Percentiles rank a stretch among this genome's conserved stretches.
These are phyloP conservation scores for Nicotiana paniculata DNA, from an alignment of 257 asterid genomes.

Conservation along the genomic window DNA sequence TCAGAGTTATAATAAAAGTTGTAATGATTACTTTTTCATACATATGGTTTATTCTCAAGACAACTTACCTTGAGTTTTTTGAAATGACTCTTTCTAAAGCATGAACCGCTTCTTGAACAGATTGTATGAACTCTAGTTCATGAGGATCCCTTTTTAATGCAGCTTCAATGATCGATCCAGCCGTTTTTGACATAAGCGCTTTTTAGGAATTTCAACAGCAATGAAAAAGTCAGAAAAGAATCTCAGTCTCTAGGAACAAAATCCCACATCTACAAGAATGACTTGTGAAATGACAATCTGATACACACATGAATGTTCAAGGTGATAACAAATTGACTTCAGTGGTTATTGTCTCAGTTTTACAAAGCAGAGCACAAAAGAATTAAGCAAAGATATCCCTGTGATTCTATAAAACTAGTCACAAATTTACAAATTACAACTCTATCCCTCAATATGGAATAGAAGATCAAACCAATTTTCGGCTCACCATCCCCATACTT, in stretches of 20 bases:
- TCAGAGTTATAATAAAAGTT: conserved; percentile 9
- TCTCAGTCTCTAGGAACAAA: neutral
- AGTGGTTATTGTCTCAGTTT: neutral
- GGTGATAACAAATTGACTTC: neutral
- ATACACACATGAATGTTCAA: neutral
- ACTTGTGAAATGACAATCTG: neutral
- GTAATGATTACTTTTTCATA: conserved; percentile 1
- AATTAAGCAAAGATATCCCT: neutral
- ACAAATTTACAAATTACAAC: neutral
- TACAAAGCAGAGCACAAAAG: neutral
- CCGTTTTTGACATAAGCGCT: conserved; percentile 97
- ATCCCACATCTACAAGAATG: neutral
- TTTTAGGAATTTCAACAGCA: conserved; percentile 34
- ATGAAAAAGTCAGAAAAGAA: conserved; percentile 17
- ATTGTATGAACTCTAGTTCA: conserved; percentile 88
- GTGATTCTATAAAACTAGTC: neutral
- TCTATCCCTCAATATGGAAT: conserved; percentile 3
- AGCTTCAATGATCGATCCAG: conserved; percentile 98
- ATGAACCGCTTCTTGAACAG: conserved; percentile 92
- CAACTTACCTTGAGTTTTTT: conserved; percentile 74
- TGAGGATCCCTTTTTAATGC: conserved; percentile 94
- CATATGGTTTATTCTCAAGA: neutral
- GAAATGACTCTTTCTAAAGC: conserved; percentile 96
- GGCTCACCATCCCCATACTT: neutral
- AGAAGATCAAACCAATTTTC: neutral